A percentile compares a stretch with the other conserved stretches of the same genome.
These are phyloP conservation scores for Aspergillus hortae DNA, from an alignment of 2,329 filamentous ascomycete genomes.

Conservation along the genomic window DNA sequence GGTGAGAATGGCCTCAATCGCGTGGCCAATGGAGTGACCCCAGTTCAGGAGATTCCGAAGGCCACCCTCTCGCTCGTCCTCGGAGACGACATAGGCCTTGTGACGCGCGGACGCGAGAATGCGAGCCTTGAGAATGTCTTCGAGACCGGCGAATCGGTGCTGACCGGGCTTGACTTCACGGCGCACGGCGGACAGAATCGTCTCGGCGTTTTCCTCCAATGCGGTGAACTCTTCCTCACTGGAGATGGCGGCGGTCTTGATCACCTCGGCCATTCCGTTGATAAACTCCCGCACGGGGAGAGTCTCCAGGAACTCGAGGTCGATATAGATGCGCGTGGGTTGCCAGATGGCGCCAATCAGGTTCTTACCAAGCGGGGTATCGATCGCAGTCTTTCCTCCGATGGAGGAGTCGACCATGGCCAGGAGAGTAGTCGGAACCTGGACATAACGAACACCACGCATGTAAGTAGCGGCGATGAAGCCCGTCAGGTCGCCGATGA, in stretches of 20 bases:
- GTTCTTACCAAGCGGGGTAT: conserved; percentile 94
- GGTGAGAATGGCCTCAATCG: conserved; percentile 90
- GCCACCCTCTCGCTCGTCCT: conserved; percentile 90
- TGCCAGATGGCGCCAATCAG: conserved; percentile 96
- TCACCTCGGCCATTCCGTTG: conserved; percentile 97
- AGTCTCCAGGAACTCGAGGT: conserved; percentile 85
- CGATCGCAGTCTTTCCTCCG: conserved; percentile 96
- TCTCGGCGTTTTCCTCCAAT: conserved; percentile 75
- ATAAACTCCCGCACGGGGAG: conserved; percentile 89
- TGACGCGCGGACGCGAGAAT: conserved; percentile 87
- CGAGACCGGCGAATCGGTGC: conserved; percentile 67
- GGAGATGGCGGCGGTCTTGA: conserved; percentile 97
- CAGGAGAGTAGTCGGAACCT: conserved; percentile 90
- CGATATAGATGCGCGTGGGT: conserved; percentile 88
- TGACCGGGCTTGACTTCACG: conserved; percentile 54
- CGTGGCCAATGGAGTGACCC: conserved; percentile 96
- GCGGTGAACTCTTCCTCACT: conserved; percentile 80
- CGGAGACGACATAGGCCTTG: conserved; percentile 91
- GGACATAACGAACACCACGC: conserved; percentile 92
- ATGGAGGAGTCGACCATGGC: conserved; percentile 99
- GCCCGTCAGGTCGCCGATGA: conserved; percentile 97
- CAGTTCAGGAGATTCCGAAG: conserved; percentile 94
- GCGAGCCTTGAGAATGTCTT: conserved; percentile 67
- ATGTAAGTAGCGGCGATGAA: conserved; percentile 98
- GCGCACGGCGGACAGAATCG: conserved; percentile 70